A percentile compares a stretch with the other conserved stretches of the same genome.
These are phyloP conservation scores for Lentinus tigrinus DNA, from an alignment of 768 basidiomycete genomes.

Conservation along the genomic window DNA sequence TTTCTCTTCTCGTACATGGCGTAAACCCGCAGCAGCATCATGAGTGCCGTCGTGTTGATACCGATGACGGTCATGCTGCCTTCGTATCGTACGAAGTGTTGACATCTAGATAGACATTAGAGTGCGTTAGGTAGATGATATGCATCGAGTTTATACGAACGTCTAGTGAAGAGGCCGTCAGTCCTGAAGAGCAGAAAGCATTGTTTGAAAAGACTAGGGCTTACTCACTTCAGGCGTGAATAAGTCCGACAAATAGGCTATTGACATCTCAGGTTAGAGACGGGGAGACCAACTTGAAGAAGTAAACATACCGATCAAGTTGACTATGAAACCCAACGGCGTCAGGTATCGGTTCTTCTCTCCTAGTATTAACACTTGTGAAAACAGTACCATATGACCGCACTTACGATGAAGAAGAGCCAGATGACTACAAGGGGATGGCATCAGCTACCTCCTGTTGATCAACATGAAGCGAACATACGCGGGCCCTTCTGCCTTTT, in stretches of 20 bases:
- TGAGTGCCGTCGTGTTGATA: slow-evolving; percentile 49
- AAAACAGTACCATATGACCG: background rate
- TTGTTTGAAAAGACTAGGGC: background rate
- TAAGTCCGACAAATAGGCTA: slow-evolving; percentile 23
- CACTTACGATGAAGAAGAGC: slow-evolving; percentile 38
- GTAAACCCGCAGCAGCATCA: slow-evolving; percentile 54
- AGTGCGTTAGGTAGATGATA: too few relatives aligned
- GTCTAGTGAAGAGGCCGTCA: background rate
- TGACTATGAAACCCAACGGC: slow-evolving; percentile 60
- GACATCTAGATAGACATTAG: slow-evolving; percentile 17
- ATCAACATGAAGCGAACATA: slow-evolving; percentile 27
- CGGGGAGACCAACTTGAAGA: background rate
- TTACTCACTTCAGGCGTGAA: slow-evolving; percentile 23
- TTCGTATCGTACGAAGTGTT: slow-evolving; percentile 32
- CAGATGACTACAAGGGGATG: slow-evolving; percentile 26
- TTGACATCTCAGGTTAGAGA: background rate
- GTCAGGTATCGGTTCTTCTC: slow-evolving; percentile 63
- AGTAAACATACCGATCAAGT: slow-evolving; percentile 33
- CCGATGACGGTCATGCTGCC: slow-evolving; percentile 50
- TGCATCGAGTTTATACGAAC: background rate
- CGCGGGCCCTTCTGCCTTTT: slow-evolving; percentile 45
- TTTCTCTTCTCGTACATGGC: slow-evolving; percentile 28
- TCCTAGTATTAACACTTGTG: background rate
- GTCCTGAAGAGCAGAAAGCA: background rate
- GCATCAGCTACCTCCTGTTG: too few relatives aligned